Evolutionary conservation across 1,284 basidiomycete genomes (phyloP).

Genomic region (Leccinum insigne): DNA sequence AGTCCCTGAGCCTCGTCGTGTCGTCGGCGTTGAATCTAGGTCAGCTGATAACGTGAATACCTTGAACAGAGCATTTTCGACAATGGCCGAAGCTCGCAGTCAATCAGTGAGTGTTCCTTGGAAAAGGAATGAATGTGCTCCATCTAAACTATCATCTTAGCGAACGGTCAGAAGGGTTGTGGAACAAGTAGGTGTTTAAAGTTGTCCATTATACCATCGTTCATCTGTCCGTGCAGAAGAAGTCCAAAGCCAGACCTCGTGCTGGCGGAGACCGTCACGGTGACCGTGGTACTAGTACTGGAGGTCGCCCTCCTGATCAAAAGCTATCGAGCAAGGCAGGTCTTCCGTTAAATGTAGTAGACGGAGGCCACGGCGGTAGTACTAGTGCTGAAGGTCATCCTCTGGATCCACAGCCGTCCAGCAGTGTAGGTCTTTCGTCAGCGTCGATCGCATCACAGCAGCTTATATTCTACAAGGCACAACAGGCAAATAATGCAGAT

Average conservation of each 20-base stretch:
- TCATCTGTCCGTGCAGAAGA: background rate
- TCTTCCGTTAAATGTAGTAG: background rate
- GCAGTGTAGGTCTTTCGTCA: background rate
- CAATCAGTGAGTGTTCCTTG: background rate
- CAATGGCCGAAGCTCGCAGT: background rate
- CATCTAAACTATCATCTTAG: background rate
- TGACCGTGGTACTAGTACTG: background rate
- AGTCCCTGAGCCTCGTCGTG: background rate
- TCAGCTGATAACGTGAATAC: background rate
- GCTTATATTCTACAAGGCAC: background rate
- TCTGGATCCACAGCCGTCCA: background rate
- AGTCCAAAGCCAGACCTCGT: background rate
- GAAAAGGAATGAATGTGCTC: background rate
- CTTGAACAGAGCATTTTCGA: background rate
- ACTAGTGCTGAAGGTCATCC: background rate
- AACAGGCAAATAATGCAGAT: background rate
- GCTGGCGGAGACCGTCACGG: background rate
- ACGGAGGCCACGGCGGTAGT: background rate
- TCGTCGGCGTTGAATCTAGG: background rate
- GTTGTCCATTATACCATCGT: background rate
- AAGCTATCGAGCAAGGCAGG: background rate
- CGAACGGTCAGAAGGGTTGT: background rate
- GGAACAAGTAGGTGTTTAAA: background rate
- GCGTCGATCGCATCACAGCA: background rate
- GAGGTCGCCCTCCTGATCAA: background rate